Conservation (phyloP, 1,139 yeast genomes). For the Taphrina flavorubra region DNA sequence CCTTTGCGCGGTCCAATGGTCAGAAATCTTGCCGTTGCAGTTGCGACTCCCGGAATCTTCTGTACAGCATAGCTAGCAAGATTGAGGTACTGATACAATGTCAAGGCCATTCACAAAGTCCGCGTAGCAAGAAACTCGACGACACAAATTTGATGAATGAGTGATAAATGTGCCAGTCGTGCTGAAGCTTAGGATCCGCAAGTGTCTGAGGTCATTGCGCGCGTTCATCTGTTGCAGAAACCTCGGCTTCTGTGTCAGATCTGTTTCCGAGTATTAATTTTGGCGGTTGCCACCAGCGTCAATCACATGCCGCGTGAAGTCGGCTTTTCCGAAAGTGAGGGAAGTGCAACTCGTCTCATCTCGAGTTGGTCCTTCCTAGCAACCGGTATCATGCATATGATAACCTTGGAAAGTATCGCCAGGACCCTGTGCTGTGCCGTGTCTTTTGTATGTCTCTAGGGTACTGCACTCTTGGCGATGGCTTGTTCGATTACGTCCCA, state of each 20-base stretch:
- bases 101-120: not conserved
- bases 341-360: no score
- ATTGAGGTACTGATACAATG: slow-evolving; percentile 4
- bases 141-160: no score
- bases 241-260: slow-evolving; percentile 3
- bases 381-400: no score
- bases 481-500: slow-evolving; percentile 47
- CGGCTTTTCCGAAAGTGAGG: not conserved
- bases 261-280: not conserved
- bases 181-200: not conserved
- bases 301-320: not conserved
- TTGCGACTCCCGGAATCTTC: slow-evolving; percentile 19
- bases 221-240: not conserved
- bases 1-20: slow-evolving; percentile 22
- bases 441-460: no score
- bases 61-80: slow-evolving; percentile 25
- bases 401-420: no score
- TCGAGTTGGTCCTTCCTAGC: no score
- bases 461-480: not conserved
- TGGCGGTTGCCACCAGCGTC: not conserved
- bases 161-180: no score
- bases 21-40: slow-evolving; percentile 14
- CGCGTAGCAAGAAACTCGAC: no score
- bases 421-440: no score
- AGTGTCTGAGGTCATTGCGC: not conserved